These are phyloP conservation scores for Cruciata laevipes DNA, from an alignment of 257 asterid species.

Conservation along the genomic window DNA sequence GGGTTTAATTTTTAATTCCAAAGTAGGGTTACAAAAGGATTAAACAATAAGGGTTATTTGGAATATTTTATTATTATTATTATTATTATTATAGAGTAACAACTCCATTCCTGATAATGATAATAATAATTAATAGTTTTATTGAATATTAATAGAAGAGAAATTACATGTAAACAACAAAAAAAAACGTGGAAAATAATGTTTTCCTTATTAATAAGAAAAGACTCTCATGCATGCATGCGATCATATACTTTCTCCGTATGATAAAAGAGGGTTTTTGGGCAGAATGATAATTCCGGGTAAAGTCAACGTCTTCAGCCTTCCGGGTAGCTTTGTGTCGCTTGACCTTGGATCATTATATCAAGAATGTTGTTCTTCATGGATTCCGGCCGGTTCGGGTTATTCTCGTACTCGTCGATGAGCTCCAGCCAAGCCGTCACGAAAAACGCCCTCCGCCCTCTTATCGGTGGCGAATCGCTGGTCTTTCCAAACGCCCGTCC, in stretches of 20 bases:
- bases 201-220: no score
- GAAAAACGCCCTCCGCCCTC: not conserved
- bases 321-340: not conserved
- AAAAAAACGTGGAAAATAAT: not conserved
- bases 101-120: no score
- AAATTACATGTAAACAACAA: no score
- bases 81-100: no score
- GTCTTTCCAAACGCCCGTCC: slow-evolving; percentile 1
- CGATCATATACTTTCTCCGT: slow-evolving; percentile 15
- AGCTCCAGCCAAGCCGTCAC: not conserved
- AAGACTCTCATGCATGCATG: not conserved
- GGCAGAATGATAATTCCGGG: slow-evolving; percentile 49
- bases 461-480: not conserved
- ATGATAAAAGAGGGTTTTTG: slow-evolving; percentile 39
- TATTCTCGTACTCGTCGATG: not conserved
- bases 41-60: no score
- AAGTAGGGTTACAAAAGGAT: no score
- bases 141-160: no score
- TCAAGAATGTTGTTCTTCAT: slow-evolving; percentile 23
- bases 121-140: no score
- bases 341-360: slow-evolving; percentile 11
- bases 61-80: no score
- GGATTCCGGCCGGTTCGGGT: not conserved
- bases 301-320: slow-evolving; percentile 27
- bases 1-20: no score